Percentiles rank a stretch among this genome's conserved stretches.
Evolutionary conservation across 768 basidiomycete species (phyloP).

Genomic region (Rhodocollybia butyracea): DNA sequence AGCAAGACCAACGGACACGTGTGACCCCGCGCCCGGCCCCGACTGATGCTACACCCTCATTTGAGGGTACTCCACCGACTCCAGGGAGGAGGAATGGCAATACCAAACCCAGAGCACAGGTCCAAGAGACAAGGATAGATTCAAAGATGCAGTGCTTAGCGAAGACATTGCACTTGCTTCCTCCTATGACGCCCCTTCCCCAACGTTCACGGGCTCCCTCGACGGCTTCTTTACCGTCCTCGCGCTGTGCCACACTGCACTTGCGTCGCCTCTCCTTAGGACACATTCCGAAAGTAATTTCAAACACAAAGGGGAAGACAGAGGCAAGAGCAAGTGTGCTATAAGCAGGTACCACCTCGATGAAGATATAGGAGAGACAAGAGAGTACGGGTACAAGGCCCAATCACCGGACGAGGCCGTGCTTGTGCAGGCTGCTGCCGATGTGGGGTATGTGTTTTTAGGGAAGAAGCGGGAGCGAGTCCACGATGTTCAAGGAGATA

Average conservation of each 20-base stretch:
- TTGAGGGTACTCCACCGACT: too few relatives aligned
- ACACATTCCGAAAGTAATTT: too few relatives aligned
- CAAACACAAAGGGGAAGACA: too few relatives aligned
- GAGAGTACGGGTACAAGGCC: conserved; percentile 97
- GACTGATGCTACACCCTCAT: too few relatives aligned
- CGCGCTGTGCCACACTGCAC: conserved; percentile 95
- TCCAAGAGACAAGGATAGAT: too few relatives aligned
- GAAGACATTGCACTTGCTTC: conserved; percentile 58
- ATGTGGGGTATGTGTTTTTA: conserved; percentile 89
- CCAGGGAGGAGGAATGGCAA: too few relatives aligned
- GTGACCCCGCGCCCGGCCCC: too few relatives aligned
- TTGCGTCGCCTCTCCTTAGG: conserved; percentile 55
- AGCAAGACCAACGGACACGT: too few relatives aligned
- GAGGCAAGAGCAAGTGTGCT: too few relatives aligned
- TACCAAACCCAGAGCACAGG: neutral
- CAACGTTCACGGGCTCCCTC: conserved; percentile 68
- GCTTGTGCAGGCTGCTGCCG: conserved; percentile 93
- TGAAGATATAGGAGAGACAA: too few relatives aligned
- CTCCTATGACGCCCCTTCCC: conserved; percentile 36
- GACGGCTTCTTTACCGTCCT: conserved; percentile 95
- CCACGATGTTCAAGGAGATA: too few relatives aligned
- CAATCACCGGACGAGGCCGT: conserved; percentile 98
- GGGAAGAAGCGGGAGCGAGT: conserved; percentile 86
- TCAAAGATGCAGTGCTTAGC: conserved; percentile 54
- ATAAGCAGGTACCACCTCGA: too few relatives aligned